Base-by-base conservation (phyloP, 73 alveolate species). In the Stentor roeselii region DNA sequence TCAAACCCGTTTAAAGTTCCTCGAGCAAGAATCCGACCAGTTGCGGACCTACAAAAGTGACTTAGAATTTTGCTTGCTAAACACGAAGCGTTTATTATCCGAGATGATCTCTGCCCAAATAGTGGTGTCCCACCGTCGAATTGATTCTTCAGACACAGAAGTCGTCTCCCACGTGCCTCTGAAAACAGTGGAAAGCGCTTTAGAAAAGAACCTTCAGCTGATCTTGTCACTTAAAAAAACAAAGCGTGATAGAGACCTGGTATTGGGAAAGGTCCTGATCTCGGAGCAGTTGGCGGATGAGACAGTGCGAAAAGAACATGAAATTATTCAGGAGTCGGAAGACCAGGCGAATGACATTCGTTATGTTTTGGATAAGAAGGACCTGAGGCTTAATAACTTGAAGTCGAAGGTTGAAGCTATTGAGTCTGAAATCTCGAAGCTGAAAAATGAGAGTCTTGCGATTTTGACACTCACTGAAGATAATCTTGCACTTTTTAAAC, bases 1-100 rank as follows among this genome's bases (percentile, higher is more conserved):
- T 27, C 37, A 21, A 2, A 67, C 80, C 14, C 80, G 80, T 0
- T 32, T 67, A 21, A 21, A 32, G 34, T 67, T 67, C 37, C 80
- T 67, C 41, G 80, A 67, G 1, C 80, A 67, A 67, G 80, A 67
- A 67, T 21, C 41, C 37, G 80, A 67, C 37, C 80, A 67, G 11
- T 67, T 67, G 41, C 37, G 80, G 34, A 67, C 80, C 37, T 21
- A 21, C 37, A 67, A 67, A 32, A 67, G 80, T 32, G 80, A 67
- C 34, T 32, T 67, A 21, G 80, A 67, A 32, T 67, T 21, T 67
- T 67, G 80, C 80, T 67, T 67, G 2, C 21, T 67, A 67, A 67
- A 67, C 37, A 21, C 80, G 14, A 67, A 67, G 41, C 80, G 34
- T 21, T n/a, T 67, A 1, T 40, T 67, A 1, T 27, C 11, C 14